Evolutionary conservation across 768 basidiomycete genomes (phyloP), one percentile per base, ranked within the genome.

Genomic region (Tulasnella sp.): DNA sequence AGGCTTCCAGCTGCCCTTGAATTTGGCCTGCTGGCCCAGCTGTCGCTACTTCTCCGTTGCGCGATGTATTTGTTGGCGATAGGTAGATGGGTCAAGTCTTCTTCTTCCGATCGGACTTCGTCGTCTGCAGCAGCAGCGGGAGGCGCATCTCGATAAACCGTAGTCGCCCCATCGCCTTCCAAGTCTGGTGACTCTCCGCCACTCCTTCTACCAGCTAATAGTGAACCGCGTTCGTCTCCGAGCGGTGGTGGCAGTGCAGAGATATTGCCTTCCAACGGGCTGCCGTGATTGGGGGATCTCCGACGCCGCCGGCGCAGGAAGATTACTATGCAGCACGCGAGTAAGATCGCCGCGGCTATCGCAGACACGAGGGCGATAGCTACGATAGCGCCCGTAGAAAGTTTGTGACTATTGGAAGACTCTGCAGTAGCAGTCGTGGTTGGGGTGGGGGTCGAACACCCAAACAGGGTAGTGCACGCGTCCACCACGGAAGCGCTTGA

Each of bases 101-200:
- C 37, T 55, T 55, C 57, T 26, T 76, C 75, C 20, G 74, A 44
- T 23, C 32, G 20, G 3, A 23, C 37, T 67, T 67, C 61, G 6
- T 67, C 61, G 32, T 67, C 32, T 35, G 7, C 23, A 9, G 61
- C 16, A 7, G 6, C 20, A 29, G 57, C 57, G 3, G n/a, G 26
- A 15, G 61, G 61, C 4, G 61, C 61, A 35, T 67, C 61, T 11
- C 61, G 61, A 35, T 67, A 67, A 29, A 29, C 57, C 44, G 44
- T 16, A 32, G 51, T 51, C n/a, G 5, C 71, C 3, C 11, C 39
- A 10, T 13, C 70, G 20, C 7, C 39, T 40, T 37, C 71, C 9
- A 72, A 46, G 23, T 72, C 71, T 29, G 77, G 77, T 48, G 77
- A 77, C 26, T 77, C 70, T 20, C 77, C 77, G 11, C 71, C 71